phyloP scores from a whole-genome alignment of 2,329 filamentous ascomycete genomes.

The Talaromyces sp. region DNA sequence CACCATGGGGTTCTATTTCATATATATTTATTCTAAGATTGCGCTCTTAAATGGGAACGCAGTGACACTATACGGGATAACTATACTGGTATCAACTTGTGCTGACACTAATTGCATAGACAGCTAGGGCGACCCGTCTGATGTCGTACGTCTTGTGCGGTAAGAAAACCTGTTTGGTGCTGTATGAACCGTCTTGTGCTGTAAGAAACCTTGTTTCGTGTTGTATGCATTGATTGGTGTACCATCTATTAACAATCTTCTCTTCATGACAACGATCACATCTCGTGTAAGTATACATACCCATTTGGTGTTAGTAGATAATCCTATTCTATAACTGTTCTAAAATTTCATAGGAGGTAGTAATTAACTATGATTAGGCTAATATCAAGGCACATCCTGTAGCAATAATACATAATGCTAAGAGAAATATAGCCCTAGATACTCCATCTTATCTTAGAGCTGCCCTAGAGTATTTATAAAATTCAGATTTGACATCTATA shows the following conservation, averaged over 20 bases:
- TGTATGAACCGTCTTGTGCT: too few relatives aligned
- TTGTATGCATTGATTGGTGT: neutral
- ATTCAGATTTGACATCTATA: too few relatives aligned
- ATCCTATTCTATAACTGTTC: constrained; percentile 4
- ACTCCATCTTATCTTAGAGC: constrained; percentile 1
- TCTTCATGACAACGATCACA: neutral
- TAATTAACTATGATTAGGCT: neutral
- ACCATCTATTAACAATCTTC: neutral
- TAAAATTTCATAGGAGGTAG: constrained; percentile 7
- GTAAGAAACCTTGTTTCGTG: neutral
- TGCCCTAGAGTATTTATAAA: neutral
- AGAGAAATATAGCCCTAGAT: neutral
- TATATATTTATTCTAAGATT: neutral
- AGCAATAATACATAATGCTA: neutral
- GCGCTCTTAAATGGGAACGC: too few relatives aligned
- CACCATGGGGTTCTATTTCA: neutral
- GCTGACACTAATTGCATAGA: neutral
- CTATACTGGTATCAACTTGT: neutral
- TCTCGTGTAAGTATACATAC: constrained; percentile 3
- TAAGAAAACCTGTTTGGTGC: too few relatives aligned
- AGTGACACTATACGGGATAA: neutral
- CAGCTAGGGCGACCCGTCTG: too few relatives aligned
- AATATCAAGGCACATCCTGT: constrained; percentile 7
- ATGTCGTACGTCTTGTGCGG: too few relatives aligned
- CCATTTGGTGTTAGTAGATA: neutral